Evolutionary conservation across 257 asterid genomes (phyloP), one percentile per base, ranked within the genome.

Genomic region (Salvia miltiorrhiza): DNA sequence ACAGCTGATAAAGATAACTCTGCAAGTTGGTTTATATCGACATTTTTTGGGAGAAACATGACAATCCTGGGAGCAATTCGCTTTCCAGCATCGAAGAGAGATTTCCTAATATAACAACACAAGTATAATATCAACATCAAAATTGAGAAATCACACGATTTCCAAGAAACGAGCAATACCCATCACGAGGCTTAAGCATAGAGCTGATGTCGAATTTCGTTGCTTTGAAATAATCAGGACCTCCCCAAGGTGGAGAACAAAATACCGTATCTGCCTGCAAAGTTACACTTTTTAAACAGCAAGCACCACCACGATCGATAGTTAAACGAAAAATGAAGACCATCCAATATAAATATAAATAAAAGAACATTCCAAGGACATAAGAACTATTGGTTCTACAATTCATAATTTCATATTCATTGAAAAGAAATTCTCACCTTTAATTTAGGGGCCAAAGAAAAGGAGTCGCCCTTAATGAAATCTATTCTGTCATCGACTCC

Each of bases 211-310:
- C 96, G 52, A 87, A 91, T 70, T 65, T 85, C 77, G 82, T 69
- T 52, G 81, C 93, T 83, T 85, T 91, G 64, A 84, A 55, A 77
- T 94, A 94, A 75, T 81, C 89, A 44, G 97, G 99, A 71, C 99
- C 99, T 37, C 99, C 99, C 97, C 97, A 94, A 10, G 99, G 99
- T 14, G 99, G 99, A 54, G 99, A 94, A 90, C 91, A 77, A 68
- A 87, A 91, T 19, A 91, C 96, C 0, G 82, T 74, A 61, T 91
- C 82, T 37, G 91, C 99, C 99, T 91, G 87, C 76, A 84, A 49
- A 43, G 20, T 26, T 10, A 13, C 4, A 35, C 8, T 55, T 9
- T 14, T 17, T 57, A 12, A 35, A 73, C n/a, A 41, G 19, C 17
- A 19, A 39, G 33, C 53, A 47, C 53, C 28, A 49, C 28, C 26